Percentiles rank a stretch among this genome's conserved stretches.
phyloP scores from a whole-genome alignment of 768 basidiomycete species.

The Mrakia blollopis region DNA sequence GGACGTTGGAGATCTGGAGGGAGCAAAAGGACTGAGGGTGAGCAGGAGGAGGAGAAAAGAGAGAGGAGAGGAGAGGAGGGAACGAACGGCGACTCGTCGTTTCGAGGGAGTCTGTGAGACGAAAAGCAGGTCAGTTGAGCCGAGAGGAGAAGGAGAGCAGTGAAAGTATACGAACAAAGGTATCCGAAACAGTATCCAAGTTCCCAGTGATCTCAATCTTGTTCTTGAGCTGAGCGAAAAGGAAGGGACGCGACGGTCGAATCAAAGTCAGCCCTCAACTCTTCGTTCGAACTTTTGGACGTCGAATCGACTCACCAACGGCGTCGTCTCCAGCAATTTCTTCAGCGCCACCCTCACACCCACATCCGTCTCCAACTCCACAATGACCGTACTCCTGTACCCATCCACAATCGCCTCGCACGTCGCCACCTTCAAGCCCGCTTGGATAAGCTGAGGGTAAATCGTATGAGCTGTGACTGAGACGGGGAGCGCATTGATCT shows the following conservation, averaged over 20 bases:
- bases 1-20: slow-evolving; percentile 9
- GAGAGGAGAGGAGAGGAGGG: neutral
- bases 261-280: neutral
- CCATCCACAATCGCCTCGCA: slow-evolving; percentile 6
- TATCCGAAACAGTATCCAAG: neutral
- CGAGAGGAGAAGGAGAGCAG: neutral
- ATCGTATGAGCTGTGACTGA: neutral
- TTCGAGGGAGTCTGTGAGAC: neutral
- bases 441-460: neutral
- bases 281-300: neutral
- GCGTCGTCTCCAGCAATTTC: neutral
- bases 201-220: slow-evolving; percentile 9
- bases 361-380: neutral
- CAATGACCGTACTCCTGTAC: neutral
- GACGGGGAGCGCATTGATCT: neutral
- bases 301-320: neutral
- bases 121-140: neutral
- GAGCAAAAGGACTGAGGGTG: neutral
- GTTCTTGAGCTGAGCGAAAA: slow-evolving; percentile 8
- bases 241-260: neutral
- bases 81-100: neutral
- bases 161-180: neutral
- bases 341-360: neutral
- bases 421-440: neutral
- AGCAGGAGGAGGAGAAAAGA: neutral